A percentile compares a stretch with the other conserved stretches of the same genome.
phyloP scores from a whole-genome alignment of 83 land plant genomes.

The Picea mariana region DNA sequence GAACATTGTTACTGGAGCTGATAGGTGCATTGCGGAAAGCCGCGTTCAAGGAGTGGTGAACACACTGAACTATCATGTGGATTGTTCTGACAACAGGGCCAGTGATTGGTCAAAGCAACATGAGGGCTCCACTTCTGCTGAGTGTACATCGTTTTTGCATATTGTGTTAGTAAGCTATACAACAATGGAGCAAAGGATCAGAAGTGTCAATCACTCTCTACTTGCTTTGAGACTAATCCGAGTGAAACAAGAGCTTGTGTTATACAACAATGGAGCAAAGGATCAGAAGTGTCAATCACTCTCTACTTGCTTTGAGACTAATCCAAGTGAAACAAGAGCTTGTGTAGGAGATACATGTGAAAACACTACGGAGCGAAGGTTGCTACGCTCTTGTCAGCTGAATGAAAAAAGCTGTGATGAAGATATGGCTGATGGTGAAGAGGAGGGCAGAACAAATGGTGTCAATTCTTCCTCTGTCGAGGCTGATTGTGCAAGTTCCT shows the following conservation, averaged over 20 bases:
- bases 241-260: not conserved
- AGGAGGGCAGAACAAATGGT: constrained; percentile 31
- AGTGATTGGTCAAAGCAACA: not conserved
- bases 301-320: not conserved
- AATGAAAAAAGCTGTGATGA: not conserved
- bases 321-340: not conserved
- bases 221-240: not conserved
- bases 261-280: too few species aligned
- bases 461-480: constrained; percentile 1
- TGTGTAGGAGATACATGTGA: not conserved
- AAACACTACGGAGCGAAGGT: not conserved
- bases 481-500: constrained; percentile 32
- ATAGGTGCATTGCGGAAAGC: not conserved
- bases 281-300: not conserved
- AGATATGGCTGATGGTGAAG: constrained; percentile 73
- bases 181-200: too few species aligned
- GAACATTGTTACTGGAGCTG: not conserved
- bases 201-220: not conserved
- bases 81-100: not conserved
- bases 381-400: not conserved
- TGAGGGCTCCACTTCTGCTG: not conserved
- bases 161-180: not conserved
- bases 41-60: not conserved
- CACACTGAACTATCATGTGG: not conserved
- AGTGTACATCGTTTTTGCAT: not conserved